A percentile compares a stretch with the other conserved stretches of the same genome.
These are phyloP conservation scores for Phlegmacium glaucopus DNA, from an alignment of 768 basidiomycete genomes.

Conservation along the genomic window DNA sequence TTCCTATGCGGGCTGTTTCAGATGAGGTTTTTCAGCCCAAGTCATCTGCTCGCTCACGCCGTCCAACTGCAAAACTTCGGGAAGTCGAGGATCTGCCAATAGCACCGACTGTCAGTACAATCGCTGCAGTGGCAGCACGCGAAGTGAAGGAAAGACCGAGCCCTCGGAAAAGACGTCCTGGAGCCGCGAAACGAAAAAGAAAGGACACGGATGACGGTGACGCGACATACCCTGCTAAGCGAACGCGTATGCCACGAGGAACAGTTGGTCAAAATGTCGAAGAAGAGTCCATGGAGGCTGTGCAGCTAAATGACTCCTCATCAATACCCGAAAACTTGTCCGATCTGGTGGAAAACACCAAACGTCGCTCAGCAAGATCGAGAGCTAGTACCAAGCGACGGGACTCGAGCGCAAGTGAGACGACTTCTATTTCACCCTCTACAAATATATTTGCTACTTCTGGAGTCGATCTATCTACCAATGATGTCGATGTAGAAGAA, in stretches of 20 bases:
- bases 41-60: slow-evolving; percentile 34
- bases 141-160: slow-evolving; percentile 42
- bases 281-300: slow-evolving; percentile 35
- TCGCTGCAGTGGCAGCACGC: slow-evolving; percentile 31
- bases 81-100: slow-evolving; percentile 40
- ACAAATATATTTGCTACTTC: slow-evolving; percentile 7
- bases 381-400: slow-evolving; percentile 37
- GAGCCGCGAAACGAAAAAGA: slow-evolving; percentile 52
- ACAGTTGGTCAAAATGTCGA: slow-evolving; percentile 30
- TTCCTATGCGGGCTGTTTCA: slow-evolving; percentile 44
- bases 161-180: slow-evolving; percentile 48
- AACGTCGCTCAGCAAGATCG: slow-evolving; percentile 47
- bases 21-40: slow-evolving; percentile 32
- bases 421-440: slow-evolving; percentile 30
- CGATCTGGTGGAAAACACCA: slow-evolving; percentile 34
- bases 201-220: slow-evolving; percentile 62
- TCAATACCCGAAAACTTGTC: slow-evolving; percentile 26
- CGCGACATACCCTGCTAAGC: slow-evolving; percentile 69
- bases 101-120: slow-evolving; percentile 23
- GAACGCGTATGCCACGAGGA: slow-evolving; percentile 52
- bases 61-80: slow-evolving; percentile 45
- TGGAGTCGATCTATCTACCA: slow-evolving; percentile 3
- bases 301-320: slow-evolving; percentile 15
- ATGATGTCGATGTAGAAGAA: slow-evolving; percentile 1
- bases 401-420: slow-evolving; percentile 53